phyloP scores from a whole-genome alignment of 148 eudicot genomes.

The Polygonum aviculare region DNA sequence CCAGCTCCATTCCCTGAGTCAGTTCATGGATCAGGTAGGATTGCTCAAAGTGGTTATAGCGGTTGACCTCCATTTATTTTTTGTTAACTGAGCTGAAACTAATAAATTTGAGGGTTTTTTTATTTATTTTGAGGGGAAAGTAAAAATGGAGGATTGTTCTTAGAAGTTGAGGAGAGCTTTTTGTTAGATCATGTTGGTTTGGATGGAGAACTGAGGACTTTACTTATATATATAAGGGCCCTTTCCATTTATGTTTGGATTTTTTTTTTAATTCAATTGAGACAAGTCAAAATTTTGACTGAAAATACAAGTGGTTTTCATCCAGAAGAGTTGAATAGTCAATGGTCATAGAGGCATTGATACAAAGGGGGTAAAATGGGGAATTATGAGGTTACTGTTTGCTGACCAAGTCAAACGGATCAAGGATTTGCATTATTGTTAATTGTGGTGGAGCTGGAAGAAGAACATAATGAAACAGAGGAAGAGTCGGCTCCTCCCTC shows the following conservation, averaged over 20 bases:
- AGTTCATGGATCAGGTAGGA: slow-evolving; percentile 41
- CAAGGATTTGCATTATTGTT: not conserved
- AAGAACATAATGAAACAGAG: not conserved
- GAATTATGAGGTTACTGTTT: not conserved
- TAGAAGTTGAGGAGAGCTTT: not conserved
- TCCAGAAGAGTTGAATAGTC: slow-evolving; percentile 11
- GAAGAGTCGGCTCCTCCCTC: not conserved
- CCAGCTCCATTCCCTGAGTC: slow-evolving; percentile 59
- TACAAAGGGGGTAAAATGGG: not conserved
- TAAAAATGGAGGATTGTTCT: not conserved
- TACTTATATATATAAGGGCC: not conserved
- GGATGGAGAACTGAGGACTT: not conserved
- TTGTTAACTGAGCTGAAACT: not conserved
- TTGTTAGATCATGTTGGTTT: not conserved
- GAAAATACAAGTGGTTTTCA: slow-evolving; percentile 21
- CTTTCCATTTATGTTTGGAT: not conserved
- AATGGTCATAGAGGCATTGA: slow-evolving; percentile 8
- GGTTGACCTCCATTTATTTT: slow-evolving; percentile 26
- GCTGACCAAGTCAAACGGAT: slow-evolving; percentile 11
- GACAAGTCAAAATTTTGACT: slow-evolving; percentile 11
- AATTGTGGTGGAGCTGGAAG: not conserved
- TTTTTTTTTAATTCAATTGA: not conserved
- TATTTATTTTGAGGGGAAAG: not conserved
- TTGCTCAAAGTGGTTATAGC: slow-evolving; percentile 17
- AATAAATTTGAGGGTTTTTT: not conserved